Conservation (phyloP, 768 basidiomycete species). For the Tylopilus plumbeoviolaceoides region DNA sequence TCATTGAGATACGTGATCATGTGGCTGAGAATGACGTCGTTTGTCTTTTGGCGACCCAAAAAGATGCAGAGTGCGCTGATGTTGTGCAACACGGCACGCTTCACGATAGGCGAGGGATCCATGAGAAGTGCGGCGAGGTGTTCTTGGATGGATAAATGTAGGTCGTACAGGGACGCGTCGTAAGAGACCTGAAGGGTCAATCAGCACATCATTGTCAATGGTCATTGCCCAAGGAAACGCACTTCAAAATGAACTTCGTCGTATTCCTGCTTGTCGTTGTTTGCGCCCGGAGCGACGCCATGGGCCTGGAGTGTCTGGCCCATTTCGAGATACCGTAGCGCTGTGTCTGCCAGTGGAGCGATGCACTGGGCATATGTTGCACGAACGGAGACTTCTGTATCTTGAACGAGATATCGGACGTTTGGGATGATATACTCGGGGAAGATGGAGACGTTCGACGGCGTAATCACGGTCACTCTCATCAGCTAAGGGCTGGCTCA, state of each 20-base stretch:
- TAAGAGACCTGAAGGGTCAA: constrained; percentile 68
- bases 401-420: constrained; percentile 74
- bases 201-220: neutral
- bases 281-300: constrained; percentile 47
- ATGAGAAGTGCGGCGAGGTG: constrained; percentile 83
- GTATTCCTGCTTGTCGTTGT: constrained; percentile 58
- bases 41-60: constrained; percentile 87
- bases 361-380: constrained; percentile 82
- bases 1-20: constrained; percentile 85
- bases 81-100: constrained; percentile 83
- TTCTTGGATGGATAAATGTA: constrained; percentile 83
- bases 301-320: constrained; percentile 86
- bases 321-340: constrained; percentile 88
- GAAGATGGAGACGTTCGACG: constrained; percentile 67
- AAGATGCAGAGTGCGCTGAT: constrained; percentile 91
- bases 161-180: constrained; percentile 79
- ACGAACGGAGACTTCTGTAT: constrained; percentile 82
- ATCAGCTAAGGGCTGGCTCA: constrained; percentile 42
- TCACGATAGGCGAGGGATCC: constrained; percentile 86
- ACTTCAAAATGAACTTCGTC: constrained; percentile 84
- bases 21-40: constrained; percentile 89
- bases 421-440: constrained; percentile 96
- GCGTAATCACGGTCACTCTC: constrained; percentile 68
- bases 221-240: constrained; percentile 4
- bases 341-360: constrained; percentile 79